Percentiles rank a stretch among this genome's conserved stretches.
These are phyloP conservation scores for Coccomyxa sp. DNA, from an alignment of 139 green algal genomes.

Conservation along the genomic window DNA sequence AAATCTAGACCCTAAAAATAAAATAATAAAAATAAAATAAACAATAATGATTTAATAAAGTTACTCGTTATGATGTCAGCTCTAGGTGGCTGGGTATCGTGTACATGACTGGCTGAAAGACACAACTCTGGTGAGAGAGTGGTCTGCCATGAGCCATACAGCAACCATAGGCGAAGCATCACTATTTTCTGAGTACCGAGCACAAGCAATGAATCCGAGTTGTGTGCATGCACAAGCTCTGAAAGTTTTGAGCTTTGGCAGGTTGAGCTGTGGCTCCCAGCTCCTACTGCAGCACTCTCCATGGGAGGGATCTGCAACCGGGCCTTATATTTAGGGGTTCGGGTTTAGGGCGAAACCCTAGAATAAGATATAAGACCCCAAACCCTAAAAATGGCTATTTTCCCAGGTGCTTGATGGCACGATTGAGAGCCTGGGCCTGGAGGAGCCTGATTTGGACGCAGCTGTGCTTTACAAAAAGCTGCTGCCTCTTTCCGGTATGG, in stretches of 20 bases:
- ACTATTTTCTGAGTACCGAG: too few relatives aligned
- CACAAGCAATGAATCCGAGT: too few relatives aligned
- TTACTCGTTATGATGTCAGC: background rate
- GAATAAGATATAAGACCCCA: background rate
- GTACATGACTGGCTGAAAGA: too few relatives aligned
- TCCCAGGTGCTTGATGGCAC: conserved; percentile 2
- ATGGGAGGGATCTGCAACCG: background rate
- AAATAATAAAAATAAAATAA: too few relatives aligned
- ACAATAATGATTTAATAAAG: too few relatives aligned
- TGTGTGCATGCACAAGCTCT: background rate
- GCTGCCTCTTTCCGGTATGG: conserved; percentile 5
- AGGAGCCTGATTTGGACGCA: background rate
- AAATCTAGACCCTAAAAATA: background rate
- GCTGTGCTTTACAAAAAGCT: conserved; percentile 3
- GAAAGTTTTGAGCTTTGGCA: background rate
- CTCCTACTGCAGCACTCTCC: background rate
- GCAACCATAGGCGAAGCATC: too few relatives aligned
- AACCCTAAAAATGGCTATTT: background rate
- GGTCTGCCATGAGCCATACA: too few relatives aligned
- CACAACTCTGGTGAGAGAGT: too few relatives aligned
- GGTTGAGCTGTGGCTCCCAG: background rate
- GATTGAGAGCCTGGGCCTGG: background rate
- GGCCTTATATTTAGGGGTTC: background rate
- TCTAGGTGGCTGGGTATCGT: too few relatives aligned
- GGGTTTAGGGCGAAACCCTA: background rate